Percentiles rank a stretch among this genome's conserved stretches.
phyloP scores from a whole-genome alignment of 2,329 filamentous ascomycete species.

The Mycogone perniciosa region DNA sequence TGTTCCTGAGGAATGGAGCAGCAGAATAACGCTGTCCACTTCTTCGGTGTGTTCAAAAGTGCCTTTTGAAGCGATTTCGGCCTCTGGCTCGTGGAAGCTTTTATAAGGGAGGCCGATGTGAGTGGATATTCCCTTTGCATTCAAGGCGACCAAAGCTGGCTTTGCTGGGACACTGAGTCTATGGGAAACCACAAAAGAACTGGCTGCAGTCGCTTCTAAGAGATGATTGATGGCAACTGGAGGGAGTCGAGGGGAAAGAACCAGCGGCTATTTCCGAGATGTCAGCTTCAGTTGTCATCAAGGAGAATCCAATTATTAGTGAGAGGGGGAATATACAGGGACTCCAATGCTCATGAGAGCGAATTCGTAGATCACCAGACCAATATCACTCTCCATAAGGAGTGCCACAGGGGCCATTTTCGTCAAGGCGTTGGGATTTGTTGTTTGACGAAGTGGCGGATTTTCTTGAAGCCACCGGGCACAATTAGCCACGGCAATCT shows the following conservation, averaged over 20 bases:
- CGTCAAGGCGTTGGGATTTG: slow-evolving; percentile 6
- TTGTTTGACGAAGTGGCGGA: slow-evolving; percentile 3
- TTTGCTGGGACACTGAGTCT: slow-evolving; percentile 15
- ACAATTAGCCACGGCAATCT: slow-evolving; percentile 15
- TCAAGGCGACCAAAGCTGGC: slow-evolving; percentile 11
- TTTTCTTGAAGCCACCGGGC: slow-evolving; percentile 16
- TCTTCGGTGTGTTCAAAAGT: slow-evolving; percentile 3
- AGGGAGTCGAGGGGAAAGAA: slow-evolving; percentile 17
- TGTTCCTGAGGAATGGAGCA: not conserved
- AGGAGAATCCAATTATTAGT: not conserved
- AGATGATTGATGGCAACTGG: slow-evolving; percentile 16
- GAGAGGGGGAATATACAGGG: slow-evolving; percentile 14
- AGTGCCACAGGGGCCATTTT: slow-evolving; percentile 21
- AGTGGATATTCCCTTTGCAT: slow-evolving; percentile 15
- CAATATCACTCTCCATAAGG: slow-evolving; percentile 25
- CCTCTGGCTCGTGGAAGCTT: slow-evolving; percentile 10
- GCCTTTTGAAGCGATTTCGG: slow-evolving; percentile 11
- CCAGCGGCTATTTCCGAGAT: slow-evolving; percentile 8
- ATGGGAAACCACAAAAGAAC: slow-evolving; percentile 17
- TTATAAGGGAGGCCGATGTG: slow-evolving; percentile 12
- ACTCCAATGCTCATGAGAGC: slow-evolving; percentile 20
- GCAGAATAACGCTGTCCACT: not conserved
- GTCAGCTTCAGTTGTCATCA: not conserved
- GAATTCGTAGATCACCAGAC: slow-evolving; percentile 21
- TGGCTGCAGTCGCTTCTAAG: slow-evolving; percentile 12